phyloP scores from a whole-genome alignment of 1,284 basidiomycete species.

The Sporisorium iseilematis-ciliati region DNA sequence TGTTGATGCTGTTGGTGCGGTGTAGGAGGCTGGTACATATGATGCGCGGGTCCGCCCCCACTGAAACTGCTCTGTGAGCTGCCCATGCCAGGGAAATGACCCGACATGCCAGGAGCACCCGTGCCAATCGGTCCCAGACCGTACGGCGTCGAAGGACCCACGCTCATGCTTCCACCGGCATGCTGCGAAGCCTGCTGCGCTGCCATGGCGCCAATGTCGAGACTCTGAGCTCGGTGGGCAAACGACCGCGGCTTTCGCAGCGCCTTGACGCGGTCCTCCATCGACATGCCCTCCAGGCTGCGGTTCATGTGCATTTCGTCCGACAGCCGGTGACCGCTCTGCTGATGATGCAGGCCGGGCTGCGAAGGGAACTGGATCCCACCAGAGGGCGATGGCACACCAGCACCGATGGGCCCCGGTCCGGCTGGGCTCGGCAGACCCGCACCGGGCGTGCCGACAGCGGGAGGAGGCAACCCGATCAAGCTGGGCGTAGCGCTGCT shows the following conservation, averaged over 20 bases:
- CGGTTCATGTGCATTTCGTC: conserved; percentile 53
- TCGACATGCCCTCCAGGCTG: conserved; percentile 46
- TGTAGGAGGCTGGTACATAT: conserved; percentile 28
- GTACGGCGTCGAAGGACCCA: conserved; percentile 46
- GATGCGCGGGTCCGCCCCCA: conserved; percentile 20
- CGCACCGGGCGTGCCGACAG: conserved; percentile 25
- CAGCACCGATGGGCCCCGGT: conserved; percentile 23
- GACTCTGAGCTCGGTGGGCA: conserved; percentile 62
- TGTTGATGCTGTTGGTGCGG: conserved; percentile 18
- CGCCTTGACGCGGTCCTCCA: conserved; percentile 56
- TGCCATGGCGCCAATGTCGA: conserved; percentile 61
- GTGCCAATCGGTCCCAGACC: conserved; percentile 52
- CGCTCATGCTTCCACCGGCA: conserved; percentile 35
- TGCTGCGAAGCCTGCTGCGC: conserved; percentile 56
- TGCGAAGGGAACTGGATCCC: conserved; percentile 57
- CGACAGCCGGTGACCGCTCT: conserved; percentile 43
- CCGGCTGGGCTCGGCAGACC: conserved; percentile 30
- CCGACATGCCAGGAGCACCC: conserved; percentile 27
- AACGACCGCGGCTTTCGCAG: conserved; percentile 62
- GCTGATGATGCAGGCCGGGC: conserved; percentile 34
- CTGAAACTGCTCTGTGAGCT: conserved; percentile 25
- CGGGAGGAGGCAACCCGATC: conserved; percentile 39
- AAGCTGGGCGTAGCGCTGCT: conserved; percentile 45
- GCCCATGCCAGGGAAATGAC: conserved; percentile 43
- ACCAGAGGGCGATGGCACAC: conserved; percentile 14